Conservation (phyloP, 495 filamentous ascomycete species). For the Neurospora sp. region DNA sequence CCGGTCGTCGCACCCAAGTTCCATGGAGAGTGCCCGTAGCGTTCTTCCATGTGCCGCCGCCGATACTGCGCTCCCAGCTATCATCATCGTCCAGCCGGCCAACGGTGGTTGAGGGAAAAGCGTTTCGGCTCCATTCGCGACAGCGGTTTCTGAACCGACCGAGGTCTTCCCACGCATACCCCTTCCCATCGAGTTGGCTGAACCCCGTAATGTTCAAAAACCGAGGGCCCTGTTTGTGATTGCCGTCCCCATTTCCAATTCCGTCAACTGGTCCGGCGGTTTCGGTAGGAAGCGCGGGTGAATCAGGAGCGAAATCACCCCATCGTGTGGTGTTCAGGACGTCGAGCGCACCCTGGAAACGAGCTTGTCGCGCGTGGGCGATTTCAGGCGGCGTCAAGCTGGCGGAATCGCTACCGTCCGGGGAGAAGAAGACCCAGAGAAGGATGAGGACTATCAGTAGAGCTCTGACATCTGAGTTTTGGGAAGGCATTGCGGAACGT, state of each 20-base stretch:
- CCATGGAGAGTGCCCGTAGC: constrained; percentile 67
- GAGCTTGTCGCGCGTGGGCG: constrained; percentile 2
- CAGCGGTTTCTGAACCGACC: constrained; percentile 35
- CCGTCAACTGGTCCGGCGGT: background rate
- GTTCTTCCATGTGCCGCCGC: constrained; percentile 60
- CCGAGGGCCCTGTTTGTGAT: constrained; percentile 22
- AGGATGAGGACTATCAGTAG: constrained; percentile 34
- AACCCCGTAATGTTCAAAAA: constrained; percentile 75
- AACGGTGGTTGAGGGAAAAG: constrained; percentile 22
- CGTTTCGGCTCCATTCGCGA: constrained; percentile 33
- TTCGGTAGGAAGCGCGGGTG: background rate
- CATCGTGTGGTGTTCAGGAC: constrained; percentile 64
- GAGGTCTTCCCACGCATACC: constrained; percentile 60
- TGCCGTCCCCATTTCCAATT: constrained; percentile 11
- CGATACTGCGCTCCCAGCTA: background rate
- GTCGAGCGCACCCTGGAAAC: constrained; percentile 38
- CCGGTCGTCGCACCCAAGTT: constrained; percentile 57
- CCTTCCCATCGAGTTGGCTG: constrained; percentile 49
- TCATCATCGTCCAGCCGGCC: constrained; percentile 17
- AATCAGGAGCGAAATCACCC: constrained; percentile 55
- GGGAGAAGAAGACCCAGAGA: constrained; percentile 31
- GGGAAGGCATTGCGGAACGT: constrained; percentile 22
- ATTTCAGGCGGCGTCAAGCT: constrained; percentile 17
- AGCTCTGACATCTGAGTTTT: constrained; percentile 25
- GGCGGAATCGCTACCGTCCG: constrained; percentile 25